Conservation (phyloP, 768 basidiomycete species). For the Hericium alpestre region DNA sequence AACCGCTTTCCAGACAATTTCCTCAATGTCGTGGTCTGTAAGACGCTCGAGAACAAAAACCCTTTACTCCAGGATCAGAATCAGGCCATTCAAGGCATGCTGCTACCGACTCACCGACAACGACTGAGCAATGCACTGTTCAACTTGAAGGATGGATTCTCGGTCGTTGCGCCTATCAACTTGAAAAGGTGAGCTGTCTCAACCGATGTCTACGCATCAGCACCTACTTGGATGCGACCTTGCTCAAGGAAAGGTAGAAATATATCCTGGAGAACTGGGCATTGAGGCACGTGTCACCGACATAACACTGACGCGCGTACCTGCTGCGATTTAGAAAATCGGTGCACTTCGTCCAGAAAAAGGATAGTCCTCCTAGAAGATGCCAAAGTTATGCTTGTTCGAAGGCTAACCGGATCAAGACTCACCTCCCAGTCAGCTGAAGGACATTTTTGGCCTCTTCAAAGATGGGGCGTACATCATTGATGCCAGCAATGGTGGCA, state of each 20-base stretch:
- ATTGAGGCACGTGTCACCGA: constrained; percentile 1
- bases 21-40: constrained; percentile 46
- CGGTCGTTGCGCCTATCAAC: constrained; percentile 79
- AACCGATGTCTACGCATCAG: neutral
- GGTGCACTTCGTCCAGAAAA: constrained; percentile 80
- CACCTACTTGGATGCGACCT: constrained; percentile 54
- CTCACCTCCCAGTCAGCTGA: constrained; percentile 52
- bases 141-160: constrained; percentile 81
- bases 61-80: constrained; percentile 25
- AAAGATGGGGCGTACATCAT: constrained; percentile 62
- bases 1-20: constrained; percentile 48
- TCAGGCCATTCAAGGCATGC: neutral
- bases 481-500: constrained; percentile 58
- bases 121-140: constrained; percentile 64
- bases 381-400: constrained; percentile 4
- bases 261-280: constrained; percentile 41
- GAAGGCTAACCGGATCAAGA: neutral
- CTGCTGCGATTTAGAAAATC: constrained; percentile 65
- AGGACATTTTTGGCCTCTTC: constrained; percentile 66
- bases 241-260: constrained; percentile 77
- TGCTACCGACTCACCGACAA: constrained; percentile 44
- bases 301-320: constrained; percentile 20
- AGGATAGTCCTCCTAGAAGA: constrained; percentile 53
- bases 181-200: constrained; percentile 14
- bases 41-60: constrained; percentile 68